Evolutionary conservation across 1,139 yeast genomes (phyloP).

Genomic region (Candida sanyaensis): DNA sequence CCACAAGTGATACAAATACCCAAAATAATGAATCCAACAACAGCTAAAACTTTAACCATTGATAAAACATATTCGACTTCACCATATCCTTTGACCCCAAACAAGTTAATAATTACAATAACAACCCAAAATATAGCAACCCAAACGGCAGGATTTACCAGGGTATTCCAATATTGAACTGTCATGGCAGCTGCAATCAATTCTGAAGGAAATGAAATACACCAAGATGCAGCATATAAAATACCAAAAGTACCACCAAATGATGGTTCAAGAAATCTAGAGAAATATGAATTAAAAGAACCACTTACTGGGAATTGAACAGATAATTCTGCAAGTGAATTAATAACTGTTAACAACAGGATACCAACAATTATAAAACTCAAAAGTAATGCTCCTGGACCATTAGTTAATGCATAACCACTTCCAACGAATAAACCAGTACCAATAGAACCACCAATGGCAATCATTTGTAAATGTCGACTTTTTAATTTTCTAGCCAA

Average conservation of each 20-base stretch:
- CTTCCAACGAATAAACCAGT: constrained; percentile 64
- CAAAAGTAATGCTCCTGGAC: constrained; percentile 59
- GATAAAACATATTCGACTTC: constrained; percentile 47
- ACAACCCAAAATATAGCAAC: constrained; percentile 41
- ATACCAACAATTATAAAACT: constrained; percentile 47
- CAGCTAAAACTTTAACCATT: constrained; percentile 43
- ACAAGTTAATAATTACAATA: constrained; percentile 39
- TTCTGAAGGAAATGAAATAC: constrained; percentile 45
- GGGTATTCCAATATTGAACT: constrained; percentile 40
- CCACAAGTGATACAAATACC: constrained; percentile 45
- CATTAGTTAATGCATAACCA: constrained; percentile 66
- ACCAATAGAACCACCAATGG: constrained; percentile 46
- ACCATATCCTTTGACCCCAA: constrained; percentile 50
- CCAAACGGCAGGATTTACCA: constrained; percentile 45
- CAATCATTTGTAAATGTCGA: constrained; percentile 47
- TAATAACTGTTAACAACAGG: constrained; percentile 53
- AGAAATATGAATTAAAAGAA: constrained; percentile 56
- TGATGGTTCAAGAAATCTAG: constrained; percentile 62
- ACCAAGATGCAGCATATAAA: constrained; percentile 45
- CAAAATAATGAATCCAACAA: constrained; percentile 42
- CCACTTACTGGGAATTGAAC: constrained; percentile 65
- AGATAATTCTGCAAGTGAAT: constrained; percentile 62
- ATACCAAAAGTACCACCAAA: constrained; percentile 57
- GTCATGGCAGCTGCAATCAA: constrained; percentile 48
- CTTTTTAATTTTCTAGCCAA: constrained; percentile 38